These are phyloP conservation scores for Moniliophthora roreri DNA, from an alignment of 1,284 basidiomycete species.

Conservation along the genomic window DNA sequence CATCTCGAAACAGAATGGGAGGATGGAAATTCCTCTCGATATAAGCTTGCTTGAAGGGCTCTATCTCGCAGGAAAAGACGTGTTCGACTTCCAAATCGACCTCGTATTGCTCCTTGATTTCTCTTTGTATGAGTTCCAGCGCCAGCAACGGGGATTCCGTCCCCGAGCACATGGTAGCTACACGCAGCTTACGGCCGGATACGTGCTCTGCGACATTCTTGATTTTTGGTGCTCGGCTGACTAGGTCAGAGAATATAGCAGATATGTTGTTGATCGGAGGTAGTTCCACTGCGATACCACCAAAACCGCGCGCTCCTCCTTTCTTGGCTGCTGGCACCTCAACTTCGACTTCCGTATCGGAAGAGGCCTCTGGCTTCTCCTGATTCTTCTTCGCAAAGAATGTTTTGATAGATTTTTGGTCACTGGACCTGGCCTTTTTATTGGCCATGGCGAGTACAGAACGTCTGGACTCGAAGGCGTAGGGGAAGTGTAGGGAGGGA, in stretches of 20 bases:
- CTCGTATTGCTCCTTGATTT: conserved; percentile 70
- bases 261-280: conserved; percentile 86
- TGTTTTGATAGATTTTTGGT: conserved; percentile 53
- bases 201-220: conserved; percentile 70
- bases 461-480: not conserved
- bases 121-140: conserved; percentile 78
- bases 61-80: conserved; percentile 97
- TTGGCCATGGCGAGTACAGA: conserved; percentile 43
- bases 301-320: conserved; percentile 11
- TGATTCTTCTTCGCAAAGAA: conserved; percentile 42
- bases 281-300: conserved; percentile 40
- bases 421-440: conserved; percentile 33
- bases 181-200: conserved; percentile 81
- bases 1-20: conserved; percentile 90
- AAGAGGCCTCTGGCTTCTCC: not conserved
- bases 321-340: not conserved
- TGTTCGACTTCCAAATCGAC: conserved; percentile 79
- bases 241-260: conserved; percentile 85
- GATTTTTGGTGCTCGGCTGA: conserved; percentile 69
- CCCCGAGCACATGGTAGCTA: conserved; percentile 97
- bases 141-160: conserved; percentile 94
- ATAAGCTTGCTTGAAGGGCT: conserved; percentile 97
- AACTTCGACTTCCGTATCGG: not conserved
- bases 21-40: conserved; percentile 95
- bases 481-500: not conserved